Evolutionary conservation across 1,284 basidiomycete species (phyloP).

Genomic region (Tylopilus sp.): DNA sequence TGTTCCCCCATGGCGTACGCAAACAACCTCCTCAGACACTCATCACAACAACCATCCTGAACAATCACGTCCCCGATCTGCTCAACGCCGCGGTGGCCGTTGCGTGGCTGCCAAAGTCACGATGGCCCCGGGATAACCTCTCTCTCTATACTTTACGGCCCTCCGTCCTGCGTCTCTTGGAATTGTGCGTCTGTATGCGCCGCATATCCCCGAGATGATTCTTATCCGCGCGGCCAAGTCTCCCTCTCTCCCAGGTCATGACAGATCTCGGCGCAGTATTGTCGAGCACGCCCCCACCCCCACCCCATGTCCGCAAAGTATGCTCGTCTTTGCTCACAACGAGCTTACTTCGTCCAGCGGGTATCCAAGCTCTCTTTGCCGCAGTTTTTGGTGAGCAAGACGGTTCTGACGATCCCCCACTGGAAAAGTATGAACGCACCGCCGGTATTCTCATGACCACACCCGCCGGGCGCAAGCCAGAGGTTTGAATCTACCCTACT

Average conservation of each 20-base stretch:
- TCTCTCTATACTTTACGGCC: conserved; percentile 41
- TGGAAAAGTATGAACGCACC: conserved; percentile 68
- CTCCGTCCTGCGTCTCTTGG: conserved; percentile 51
- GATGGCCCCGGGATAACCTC: conserved; percentile 41
- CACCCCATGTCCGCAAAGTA: conserved; percentile 50
- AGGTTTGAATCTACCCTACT: conserved; percentile 40
- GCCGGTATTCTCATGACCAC: conserved; percentile 53
- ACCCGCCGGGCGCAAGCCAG: conserved; percentile 49
- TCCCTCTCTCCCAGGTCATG: conserved; percentile 63
- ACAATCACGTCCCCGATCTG: conserved; percentile 54
- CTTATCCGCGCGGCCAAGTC: conserved; percentile 36
- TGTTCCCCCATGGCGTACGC: conserved; percentile 51
- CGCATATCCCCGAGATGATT: conserved; percentile 9
- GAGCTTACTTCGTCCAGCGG: conserved; percentile 64
- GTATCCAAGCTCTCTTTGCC: conserved; percentile 61
- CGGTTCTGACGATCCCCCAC: conserved; percentile 41
- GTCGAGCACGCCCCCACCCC: conserved; percentile 41
- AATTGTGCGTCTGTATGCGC: conserved; percentile 45
- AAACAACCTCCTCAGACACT: conserved; percentile 49
- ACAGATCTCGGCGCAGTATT: conserved; percentile 57
- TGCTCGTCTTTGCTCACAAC: conserved; percentile 60
- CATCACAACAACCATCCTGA: conserved; percentile 59
- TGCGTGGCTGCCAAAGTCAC: conserved; percentile 64
- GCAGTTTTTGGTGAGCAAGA: conserved; percentile 66
- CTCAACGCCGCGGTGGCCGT: conserved; percentile 56